Evolutionary conservation across 176 grass and related monocot species (phyloP).

Genomic region (Aegilops tauschii): DNA sequence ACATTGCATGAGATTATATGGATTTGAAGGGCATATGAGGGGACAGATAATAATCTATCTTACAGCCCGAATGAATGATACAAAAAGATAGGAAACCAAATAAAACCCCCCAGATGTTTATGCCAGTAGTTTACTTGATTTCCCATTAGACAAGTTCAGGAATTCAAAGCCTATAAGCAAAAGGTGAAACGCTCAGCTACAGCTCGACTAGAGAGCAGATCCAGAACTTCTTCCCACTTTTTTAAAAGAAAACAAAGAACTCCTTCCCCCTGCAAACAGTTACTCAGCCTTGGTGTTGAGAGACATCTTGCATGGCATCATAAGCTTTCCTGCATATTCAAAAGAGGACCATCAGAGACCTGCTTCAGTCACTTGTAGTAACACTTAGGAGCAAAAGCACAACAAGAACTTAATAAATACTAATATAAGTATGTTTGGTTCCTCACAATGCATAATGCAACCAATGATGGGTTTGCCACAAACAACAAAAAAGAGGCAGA

Average conservation of each 20-base stretch:
- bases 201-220: not conserved
- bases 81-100: no score
- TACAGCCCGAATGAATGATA: no score
- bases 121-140: no score
- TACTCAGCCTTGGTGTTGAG: not conserved
- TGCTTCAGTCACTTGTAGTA: not conserved
- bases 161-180: no score
- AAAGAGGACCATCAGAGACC: not conserved
- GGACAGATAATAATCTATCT: no score
- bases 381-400: not conserved
- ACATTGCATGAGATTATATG: no score
- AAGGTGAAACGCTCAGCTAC: not conserved
- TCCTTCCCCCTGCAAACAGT: not conserved
- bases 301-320: not conserved
- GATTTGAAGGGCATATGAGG: no score
- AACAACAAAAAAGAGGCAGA: not conserved
- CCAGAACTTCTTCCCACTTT: not conserved
- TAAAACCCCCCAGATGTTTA: no score
- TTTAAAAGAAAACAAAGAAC: no score
- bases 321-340: slow-evolving; percentile 7
- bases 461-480: not conserved
- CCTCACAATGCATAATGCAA: not conserved
- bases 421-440: no score
- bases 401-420: not conserved
- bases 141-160: no score